Evolutionary conservation across 352 stramenopile species (phyloP), one percentile per base, ranked within the genome.

Genomic region (Pythium monospermum): DNA sequence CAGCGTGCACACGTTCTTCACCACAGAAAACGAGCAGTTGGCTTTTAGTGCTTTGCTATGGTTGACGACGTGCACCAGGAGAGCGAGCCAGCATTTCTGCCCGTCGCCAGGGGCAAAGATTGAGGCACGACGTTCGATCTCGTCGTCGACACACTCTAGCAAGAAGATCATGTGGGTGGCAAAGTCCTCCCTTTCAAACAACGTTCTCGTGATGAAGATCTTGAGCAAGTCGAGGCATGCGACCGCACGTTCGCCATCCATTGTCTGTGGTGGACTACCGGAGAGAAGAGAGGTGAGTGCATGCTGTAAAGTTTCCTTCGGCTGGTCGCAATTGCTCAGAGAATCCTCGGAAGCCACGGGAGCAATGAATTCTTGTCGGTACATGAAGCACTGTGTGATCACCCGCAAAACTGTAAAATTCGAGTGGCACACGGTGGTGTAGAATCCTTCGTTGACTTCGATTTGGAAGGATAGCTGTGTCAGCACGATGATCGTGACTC

Each of bases 171-270:
- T 69, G 36, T 82, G 59, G n/a, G 68, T 61, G 0, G 72, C 68
- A 42, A 87, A 86, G 6, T 88, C 74, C 16, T 88, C 67, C 42
- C 64, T 71, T 18, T 76, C 71, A 28, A 72, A 70, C 13, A 92
- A 35, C 23, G 67, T 63, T 46, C 65, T 64, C 4, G 40, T 58
- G 50, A 80, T 44, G 15, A 80, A 59, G 8, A 61, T 59, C 18
- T 64, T 64, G 25, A 75, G 48, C 19, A 85, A 22, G 18, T 83
- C 53, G 7, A 89, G 52, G 49, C 68, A 86, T 4, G 69, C 64
- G 32, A 63, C 52, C 18, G 42, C 48, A 4, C 69, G 44, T 7
- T 53, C 53, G 7, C 6, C 49, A 4, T 45, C 22, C 3, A 37
- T 41, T 1, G 61, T 59, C 16, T 32, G 33, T 22, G 50, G 30